These are phyloP conservation scores for Pittosporum tobira DNA, from an alignment of 129 eudicot genomes.

Conservation along the genomic window DNA sequence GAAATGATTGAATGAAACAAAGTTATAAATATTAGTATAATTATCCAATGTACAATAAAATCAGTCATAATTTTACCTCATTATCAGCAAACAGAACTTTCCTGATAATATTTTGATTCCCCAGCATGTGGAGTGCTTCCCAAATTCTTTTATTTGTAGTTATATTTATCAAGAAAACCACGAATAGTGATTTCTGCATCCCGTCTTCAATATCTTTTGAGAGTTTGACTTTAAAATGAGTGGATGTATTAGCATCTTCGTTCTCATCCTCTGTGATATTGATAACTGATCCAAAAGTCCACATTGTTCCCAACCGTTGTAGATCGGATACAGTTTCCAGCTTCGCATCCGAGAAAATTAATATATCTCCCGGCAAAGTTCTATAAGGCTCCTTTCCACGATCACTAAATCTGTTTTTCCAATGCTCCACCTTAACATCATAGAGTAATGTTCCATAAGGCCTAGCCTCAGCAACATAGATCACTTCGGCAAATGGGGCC, in stretches of 20 bases:
- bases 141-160: conserved; percentile 52
- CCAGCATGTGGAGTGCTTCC: conserved; percentile 40
- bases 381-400: conserved; percentile 45
- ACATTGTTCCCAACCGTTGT: conserved; percentile 21
- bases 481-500: conserved; percentile 52
- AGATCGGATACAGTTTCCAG: conserved; percentile 32
- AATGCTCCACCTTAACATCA: conserved; percentile 34
- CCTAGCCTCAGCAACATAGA: conserved; percentile 1
- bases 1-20: background rate
- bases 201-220: conserved; percentile 29
- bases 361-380: conserved; percentile 62
- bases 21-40: background rate
- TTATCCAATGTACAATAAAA: background rate
- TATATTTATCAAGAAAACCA: conserved; percentile 36
- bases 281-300: conserved; percentile 36
- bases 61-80: conserved; percentile 26
- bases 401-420: conserved; percentile 44
- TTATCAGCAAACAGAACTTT: conserved; percentile 24
- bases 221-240: conserved; percentile 24
- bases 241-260: conserved; percentile 13
- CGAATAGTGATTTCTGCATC: conserved; percentile 21
- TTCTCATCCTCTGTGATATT: conserved; percentile 20
- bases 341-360: conserved; percentile 24
- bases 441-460: conserved; percentile 2
- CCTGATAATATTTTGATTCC: conserved; percentile 27